These are phyloP conservation scores for Helotiales sp. DNA, from an alignment of 2,329 filamentous ascomycete species.

Conservation along the genomic window DNA sequence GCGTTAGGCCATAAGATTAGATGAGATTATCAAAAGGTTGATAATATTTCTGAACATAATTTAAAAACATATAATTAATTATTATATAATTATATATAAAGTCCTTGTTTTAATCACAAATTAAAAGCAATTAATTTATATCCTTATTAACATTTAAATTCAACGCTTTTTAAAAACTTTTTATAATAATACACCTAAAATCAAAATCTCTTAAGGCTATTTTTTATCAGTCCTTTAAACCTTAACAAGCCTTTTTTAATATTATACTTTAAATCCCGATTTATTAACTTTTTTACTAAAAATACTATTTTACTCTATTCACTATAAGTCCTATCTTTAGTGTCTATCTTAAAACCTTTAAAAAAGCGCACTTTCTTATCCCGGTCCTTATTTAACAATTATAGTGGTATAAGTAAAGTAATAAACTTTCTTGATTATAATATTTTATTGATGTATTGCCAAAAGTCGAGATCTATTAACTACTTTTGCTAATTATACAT, in stretches of 20 bases:
- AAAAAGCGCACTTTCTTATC: conserved; percentile 26
- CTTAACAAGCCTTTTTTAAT: conserved; percentile 11
- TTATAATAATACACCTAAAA: no score
- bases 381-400: no score
- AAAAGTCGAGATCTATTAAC: no score
- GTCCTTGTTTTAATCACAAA: no score
- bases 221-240: conserved; percentile 3
- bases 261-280: conserved; percentile 9
- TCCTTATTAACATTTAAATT: background rate
- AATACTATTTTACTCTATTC: conserved; percentile 19
- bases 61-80: background rate
- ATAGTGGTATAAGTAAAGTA: no score
- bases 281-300: conserved; percentile 11
- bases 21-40: background rate
- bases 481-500: no score
- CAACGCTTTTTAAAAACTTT: background rate
- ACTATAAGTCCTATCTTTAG: conserved; percentile 10
- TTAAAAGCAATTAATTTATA: background rate
- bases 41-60: background rate
- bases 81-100: background rate
- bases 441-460: no score
- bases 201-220: background rate
- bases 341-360: conserved; percentile 15
- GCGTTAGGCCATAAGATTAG: background rate
- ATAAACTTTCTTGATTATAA: no score